phyloP scores from a whole-genome alignment of 768 basidiomycete species.

The Myochromella boudieri region DNA sequence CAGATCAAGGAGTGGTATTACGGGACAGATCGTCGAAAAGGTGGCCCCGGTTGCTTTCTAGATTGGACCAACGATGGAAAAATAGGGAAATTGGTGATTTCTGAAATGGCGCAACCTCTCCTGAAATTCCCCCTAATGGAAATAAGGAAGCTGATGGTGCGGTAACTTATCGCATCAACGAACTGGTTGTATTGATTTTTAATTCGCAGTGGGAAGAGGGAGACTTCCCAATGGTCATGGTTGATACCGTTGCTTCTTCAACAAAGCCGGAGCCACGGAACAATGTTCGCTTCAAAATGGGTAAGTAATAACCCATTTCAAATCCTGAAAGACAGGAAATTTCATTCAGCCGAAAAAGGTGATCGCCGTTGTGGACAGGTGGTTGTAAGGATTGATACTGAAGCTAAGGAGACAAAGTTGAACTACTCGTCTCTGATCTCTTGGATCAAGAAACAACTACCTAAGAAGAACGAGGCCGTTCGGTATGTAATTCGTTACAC shows the following conservation, averaged over 20 bases:
- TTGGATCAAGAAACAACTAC: constrained; percentile 10
- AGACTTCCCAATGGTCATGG: background rate
- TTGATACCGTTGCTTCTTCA: background rate
- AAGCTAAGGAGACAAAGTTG: background rate
- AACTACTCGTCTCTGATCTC: constrained; percentile 3
- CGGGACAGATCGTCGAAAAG: constrained; percentile 17
- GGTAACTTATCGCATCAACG: no score
- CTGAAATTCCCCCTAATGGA: no score
- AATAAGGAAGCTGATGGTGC: no score
- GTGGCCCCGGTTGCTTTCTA: constrained; percentile 10
- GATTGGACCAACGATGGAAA: constrained; percentile 2
- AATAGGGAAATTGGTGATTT: no score
- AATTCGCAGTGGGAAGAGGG: constrained; percentile 1
- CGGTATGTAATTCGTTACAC: constrained; percentile 2
- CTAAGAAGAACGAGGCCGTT: background rate
- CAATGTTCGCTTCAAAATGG: constrained; percentile 5
- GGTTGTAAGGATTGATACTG: constrained; percentile 17
- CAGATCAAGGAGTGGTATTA: constrained; percentile 25
- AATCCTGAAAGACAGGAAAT: background rate
- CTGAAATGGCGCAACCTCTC: no score
- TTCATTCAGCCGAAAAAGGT: constrained; percentile 5
- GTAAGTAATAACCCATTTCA: constrained; percentile 1
- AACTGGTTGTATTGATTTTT: no score
- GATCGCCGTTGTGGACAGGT: constrained; percentile 17
- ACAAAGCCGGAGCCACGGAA: background rate